phyloP scores from a whole-genome alignment of 202 grass and related monocot genomes.

The Setaria viridis region DNA sequence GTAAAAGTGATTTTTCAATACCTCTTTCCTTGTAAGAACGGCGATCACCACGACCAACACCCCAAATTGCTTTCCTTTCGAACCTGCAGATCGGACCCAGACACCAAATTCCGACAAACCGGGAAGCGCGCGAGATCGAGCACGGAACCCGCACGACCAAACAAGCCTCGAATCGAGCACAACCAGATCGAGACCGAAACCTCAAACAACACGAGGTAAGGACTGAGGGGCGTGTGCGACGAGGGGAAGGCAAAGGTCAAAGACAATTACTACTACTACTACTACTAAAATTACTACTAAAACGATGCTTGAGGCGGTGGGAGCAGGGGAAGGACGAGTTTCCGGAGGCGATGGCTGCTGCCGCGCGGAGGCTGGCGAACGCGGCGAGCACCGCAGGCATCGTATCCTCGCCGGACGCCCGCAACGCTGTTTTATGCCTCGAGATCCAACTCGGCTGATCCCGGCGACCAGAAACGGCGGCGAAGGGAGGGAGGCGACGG shows the following conservation, averaged over 20 bases:
- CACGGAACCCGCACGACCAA: constrained; percentile 11
- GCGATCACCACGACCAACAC: neutral
- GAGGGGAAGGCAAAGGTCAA: constrained; percentile 58
- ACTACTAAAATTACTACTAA: constrained; percentile 63
- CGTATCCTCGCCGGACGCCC: constrained; percentile 57
- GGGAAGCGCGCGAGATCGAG: neutral
- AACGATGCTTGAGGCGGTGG: constrained; percentile 59
- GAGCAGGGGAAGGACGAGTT: constrained; percentile 51
- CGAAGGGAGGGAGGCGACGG: neutral
- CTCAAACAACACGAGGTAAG: neutral
- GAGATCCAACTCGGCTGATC: constrained; percentile 59
- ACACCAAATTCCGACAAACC: neutral
- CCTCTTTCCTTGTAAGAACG: constrained; percentile 39
- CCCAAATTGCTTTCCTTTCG: constrained; percentile 15
- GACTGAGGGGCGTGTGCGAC: constrained; percentile 45
- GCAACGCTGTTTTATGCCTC: constrained; percentile 42
- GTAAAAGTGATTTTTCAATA: neutral
- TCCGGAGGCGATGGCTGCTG: constrained; percentile 41
- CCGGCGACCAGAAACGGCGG: constrained; percentile 23
- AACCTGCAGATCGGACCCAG: neutral
- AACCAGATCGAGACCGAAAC: constrained; percentile 32
- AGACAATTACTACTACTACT: constrained; percentile 64
- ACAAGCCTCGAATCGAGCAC: constrained; percentile 55
- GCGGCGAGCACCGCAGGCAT: constrained; percentile 85
- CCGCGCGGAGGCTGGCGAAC: constrained; percentile 56